These are phyloP conservation scores for Sarcocystis neurona DNA, from an alignment of 169 alveolate genomes.

Conservation along the genomic window DNA sequence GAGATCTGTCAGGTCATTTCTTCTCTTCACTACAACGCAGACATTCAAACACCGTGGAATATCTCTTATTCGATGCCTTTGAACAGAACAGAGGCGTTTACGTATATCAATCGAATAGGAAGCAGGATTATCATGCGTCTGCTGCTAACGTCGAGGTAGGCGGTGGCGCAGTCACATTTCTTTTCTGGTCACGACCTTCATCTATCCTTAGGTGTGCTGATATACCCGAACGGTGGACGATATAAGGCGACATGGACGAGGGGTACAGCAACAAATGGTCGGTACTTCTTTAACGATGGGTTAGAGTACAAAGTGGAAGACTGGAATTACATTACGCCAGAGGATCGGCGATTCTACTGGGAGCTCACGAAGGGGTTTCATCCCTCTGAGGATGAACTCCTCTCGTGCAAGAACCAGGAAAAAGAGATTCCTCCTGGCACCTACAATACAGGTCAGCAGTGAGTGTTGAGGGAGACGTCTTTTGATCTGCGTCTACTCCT, in stretches of 20 bases:
- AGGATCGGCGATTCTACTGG: constrained; percentile 44
- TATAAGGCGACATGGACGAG: constrained; percentile 85
- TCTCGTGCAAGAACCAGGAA: background rate
- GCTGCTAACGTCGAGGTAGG: background rate
- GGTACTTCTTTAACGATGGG: constrained; percentile 51
- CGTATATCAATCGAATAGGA: too few species aligned
- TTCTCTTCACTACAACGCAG: too few species aligned
- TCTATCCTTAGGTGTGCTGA: constrained; percentile 70
- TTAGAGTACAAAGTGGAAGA: constrained; percentile 47
- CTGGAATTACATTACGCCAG: constrained; percentile 53
- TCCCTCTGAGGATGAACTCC: constrained; percentile 36
- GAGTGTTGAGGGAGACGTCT: too few species aligned
- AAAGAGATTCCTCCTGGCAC: constrained; percentile 41
- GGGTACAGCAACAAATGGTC: constrained; percentile 70
- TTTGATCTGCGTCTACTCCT: too few species aligned
- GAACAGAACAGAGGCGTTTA: too few species aligned
- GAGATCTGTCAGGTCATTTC: too few species aligned
- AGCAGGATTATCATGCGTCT: too few species aligned
- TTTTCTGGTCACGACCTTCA: constrained; percentile 84
- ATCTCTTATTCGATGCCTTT: too few species aligned
- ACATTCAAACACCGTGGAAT: too few species aligned
- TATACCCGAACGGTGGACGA: constrained; percentile 82
- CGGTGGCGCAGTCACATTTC: background rate
- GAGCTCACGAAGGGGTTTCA: constrained; percentile 42
- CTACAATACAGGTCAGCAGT: constrained; percentile 43